A percentile compares a stretch with the other conserved stretches of the same genome.
Evolutionary conservation across 768 basidiomycete species (phyloP).

Genomic region (Dioszegia aurantiaca): DNA sequence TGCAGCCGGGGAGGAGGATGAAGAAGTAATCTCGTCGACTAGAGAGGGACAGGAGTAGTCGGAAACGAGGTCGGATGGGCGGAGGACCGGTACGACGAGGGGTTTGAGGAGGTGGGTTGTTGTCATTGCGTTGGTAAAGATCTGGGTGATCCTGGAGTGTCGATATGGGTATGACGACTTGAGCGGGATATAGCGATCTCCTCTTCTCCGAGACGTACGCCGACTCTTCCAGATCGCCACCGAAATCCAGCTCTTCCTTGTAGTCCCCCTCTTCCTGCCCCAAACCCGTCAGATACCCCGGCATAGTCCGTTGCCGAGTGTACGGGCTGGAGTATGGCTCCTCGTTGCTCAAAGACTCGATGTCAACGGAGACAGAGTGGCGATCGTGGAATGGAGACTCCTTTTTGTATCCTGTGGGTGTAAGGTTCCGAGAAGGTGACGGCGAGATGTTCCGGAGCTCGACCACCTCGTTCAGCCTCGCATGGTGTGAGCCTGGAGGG

Average conservation of each 20-base stretch:
- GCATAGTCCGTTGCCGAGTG: constrained; percentile 26
- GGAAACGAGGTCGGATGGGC: constrained; percentile 57
- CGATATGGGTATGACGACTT: constrained; percentile 22
- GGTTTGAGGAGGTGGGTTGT: neutral
- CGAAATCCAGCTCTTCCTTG: constrained; percentile 27
- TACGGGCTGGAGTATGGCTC: constrained; percentile 21
- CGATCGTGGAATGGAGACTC: constrained; percentile 45
- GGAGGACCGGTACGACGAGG: constrained; percentile 5
- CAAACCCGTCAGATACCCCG: constrained; percentile 26
- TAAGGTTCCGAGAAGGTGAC: constrained; percentile 6
- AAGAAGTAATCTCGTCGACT: constrained; percentile 60
- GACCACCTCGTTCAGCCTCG: constrained; percentile 11
- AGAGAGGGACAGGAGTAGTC: constrained; percentile 67
- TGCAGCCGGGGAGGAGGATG: constrained; percentile 65
- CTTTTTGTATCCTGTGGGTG: constrained; percentile 9
- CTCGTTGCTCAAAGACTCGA: constrained; percentile 15
- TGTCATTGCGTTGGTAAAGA: constrained; percentile 2
- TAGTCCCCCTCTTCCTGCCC: constrained; percentile 20
- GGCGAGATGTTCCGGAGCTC: constrained; percentile 22
- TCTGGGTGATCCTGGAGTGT: constrained; percentile 36
- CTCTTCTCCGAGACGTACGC: constrained; percentile 25
- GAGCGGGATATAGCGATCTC: constrained; percentile 33
- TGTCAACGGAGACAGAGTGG: constrained; percentile 29
- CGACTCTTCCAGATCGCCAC: constrained; percentile 22
- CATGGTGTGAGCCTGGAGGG: constrained; percentile 3